Conservation (phyloP, 257 asterid genomes). For the Cinchona pubescens region DNA sequence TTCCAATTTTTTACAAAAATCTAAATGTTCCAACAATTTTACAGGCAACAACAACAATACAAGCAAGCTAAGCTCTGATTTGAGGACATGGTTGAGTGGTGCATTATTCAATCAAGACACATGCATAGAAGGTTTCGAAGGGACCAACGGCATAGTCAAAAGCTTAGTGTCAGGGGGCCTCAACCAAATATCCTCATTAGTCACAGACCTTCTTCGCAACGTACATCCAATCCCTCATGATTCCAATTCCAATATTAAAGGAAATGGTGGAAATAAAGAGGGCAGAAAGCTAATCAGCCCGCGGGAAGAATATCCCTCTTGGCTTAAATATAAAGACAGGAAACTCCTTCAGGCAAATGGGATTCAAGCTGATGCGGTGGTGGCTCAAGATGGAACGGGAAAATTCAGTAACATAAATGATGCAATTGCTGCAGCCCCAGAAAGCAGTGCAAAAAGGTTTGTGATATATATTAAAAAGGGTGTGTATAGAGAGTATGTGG, state of each 20-base stretch:
- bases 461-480: slow-evolving; percentile 56
- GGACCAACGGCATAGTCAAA: slow-evolving; percentile 48
- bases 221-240: slow-evolving; percentile 39
- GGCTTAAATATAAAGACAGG: slow-evolving; percentile 42
- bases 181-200: slow-evolving; percentile 43
- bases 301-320: slow-evolving; percentile 35
- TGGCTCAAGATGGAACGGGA: slow-evolving; percentile 62
- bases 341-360: slow-evolving; percentile 38
- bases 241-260: slow-evolving; percentile 11
- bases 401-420: slow-evolving; percentile 35
- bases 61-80: slow-evolving; percentile 39
- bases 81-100: slow-evolving; percentile 53
- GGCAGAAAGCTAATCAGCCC: slow-evolving; percentile 41
- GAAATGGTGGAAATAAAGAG: slow-evolving; percentile 14
- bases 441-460: slow-evolving; percentile 33
- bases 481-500: slow-evolving; percentile 50
- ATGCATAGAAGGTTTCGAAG: slow-evolving; percentile 57
- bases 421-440: slow-evolving; percentile 50
- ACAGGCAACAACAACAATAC: slow-evolving; percentile 42
- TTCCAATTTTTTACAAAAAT: neutral
- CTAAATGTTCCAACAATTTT: neutral
- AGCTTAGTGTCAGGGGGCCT: slow-evolving; percentile 47
- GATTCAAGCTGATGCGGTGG: slow-evolving; percentile 40
- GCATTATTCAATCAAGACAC: slow-evolving; percentile 56
- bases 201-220: slow-evolving; percentile 44